Conservation (phyloP, 495 filamentous ascomycete genomes). For the Venustampulla echinocandica region DNA sequence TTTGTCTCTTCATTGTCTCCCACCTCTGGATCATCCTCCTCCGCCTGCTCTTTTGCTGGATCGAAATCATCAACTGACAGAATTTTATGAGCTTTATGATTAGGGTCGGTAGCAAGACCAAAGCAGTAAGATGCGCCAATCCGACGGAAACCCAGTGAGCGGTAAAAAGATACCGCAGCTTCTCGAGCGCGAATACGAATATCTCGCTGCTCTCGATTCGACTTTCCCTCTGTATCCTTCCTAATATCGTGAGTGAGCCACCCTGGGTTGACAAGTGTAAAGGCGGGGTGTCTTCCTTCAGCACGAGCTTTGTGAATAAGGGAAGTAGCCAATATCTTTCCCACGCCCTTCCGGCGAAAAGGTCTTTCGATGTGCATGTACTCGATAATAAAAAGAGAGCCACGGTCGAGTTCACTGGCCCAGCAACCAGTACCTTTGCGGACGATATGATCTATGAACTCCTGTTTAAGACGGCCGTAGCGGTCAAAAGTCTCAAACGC, state of each 20-base stretch:
- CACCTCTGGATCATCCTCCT: neutral
- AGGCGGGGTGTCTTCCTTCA: neutral
- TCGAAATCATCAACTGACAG: conserved; percentile 6
- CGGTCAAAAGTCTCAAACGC: conserved; percentile 24
- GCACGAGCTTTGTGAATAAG: conserved; percentile 5
- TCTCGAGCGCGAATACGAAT: conserved; percentile 4
- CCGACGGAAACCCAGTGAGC: conserved; percentile 13
- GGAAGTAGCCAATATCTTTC: neutral
- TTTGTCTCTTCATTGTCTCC: neutral
- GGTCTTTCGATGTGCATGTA: conserved; percentile 5
- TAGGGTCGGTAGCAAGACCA: conserved; percentile 9
- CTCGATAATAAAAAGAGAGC: conserved; percentile 11
- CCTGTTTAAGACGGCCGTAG: conserved; percentile 26
- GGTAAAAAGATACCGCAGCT: conserved; percentile 6
- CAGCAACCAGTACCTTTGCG: conserved; percentile 27
- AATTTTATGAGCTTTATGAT: conserved; percentile 6
- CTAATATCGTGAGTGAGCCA: conserved; percentile 10
- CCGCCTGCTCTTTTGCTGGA: conserved; percentile 4
- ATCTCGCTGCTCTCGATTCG: conserved; percentile 4
- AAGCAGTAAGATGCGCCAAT: conserved; percentile 12
- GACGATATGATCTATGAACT: conserved; percentile 25
- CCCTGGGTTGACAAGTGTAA: conserved; percentile 4
- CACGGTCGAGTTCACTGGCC: conserved; percentile 25
- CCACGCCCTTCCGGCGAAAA: conserved; percentile 10
- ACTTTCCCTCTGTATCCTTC: conserved; percentile 4